Evolutionary conservation across 257 asterid species (phyloP).

Genomic region (Eucommia ulmoides): DNA sequence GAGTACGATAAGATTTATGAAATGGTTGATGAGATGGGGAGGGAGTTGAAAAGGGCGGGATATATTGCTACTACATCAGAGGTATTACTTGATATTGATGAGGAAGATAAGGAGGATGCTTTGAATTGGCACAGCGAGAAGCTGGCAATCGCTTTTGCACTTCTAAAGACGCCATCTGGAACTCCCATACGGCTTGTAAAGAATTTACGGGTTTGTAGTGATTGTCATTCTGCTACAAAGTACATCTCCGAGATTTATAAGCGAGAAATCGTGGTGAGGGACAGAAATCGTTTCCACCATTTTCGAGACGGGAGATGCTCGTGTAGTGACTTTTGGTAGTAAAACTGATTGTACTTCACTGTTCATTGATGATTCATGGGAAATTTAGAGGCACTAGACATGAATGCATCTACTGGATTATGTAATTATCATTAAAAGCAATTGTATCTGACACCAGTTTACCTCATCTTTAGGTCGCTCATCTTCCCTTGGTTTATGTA

Average conservation of each 20-base stretch:
- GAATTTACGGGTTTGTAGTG: constrained; percentile 42
- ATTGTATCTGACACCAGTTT: too few species aligned
- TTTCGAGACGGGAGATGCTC: constrained; percentile 43
- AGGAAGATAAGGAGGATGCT: constrained; percentile 55
- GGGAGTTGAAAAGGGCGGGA: constrained; percentile 29
- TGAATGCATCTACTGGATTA: too few species aligned
- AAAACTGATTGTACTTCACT: too few species aligned
- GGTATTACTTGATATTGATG: constrained; percentile 45
- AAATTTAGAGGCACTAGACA: too few species aligned
- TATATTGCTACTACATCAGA: constrained; percentile 26
- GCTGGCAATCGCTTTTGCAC: constrained; percentile 55
- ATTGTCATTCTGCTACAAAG: constrained; percentile 51
- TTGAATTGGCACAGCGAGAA: constrained; percentile 42
- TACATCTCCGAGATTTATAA: constrained; percentile 33
- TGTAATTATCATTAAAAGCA: too few species aligned
- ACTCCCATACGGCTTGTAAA: constrained; percentile 34
- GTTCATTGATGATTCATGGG: too few species aligned
- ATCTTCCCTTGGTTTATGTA: too few species aligned
- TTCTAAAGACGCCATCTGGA: constrained; percentile 31
- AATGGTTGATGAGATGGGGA: constrained; percentile 56
- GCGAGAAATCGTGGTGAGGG: constrained; percentile 42
- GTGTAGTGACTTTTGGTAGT: constrained; percentile 47
- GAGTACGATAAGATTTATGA: constrained; percentile 22
- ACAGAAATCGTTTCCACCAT: constrained; percentile 44
- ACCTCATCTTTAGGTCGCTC: too few species aligned